A percentile compares a stretch with the other conserved stretches of the same genome.
phyloP scores from a whole-genome alignment of 352 stramenopile species.

The Pythium oligandrum region DNA sequence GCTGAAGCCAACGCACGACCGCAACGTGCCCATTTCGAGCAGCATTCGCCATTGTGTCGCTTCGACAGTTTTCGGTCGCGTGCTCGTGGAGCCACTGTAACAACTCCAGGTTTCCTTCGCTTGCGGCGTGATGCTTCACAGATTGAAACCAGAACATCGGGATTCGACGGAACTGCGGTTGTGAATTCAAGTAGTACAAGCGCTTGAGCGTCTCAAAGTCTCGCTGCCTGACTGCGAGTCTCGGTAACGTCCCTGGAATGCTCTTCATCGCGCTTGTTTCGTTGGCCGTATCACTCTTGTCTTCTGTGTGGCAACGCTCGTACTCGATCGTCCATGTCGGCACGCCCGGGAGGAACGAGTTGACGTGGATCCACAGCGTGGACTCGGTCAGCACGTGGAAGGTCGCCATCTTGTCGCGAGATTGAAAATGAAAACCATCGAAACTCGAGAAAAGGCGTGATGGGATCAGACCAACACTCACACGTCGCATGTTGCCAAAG shows the following conservation, averaged over 20 bases:
- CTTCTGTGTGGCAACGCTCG: slow-evolving; percentile 4
- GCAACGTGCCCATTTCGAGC: slow-evolving; percentile 8
- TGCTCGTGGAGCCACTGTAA: slow-evolving; percentile 14
- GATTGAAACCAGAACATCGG: slow-evolving; percentile 9
- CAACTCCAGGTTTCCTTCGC: slow-evolving; percentile 10
- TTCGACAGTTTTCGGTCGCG: not conserved
- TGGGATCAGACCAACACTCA: too few species aligned
- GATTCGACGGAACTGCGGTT: slow-evolving; percentile 8
- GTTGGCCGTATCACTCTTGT: not conserved
- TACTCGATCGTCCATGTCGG: slow-evolving; percentile 11
- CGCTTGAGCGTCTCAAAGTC: slow-evolving; percentile 8
- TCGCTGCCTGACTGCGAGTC: slow-evolving; percentile 9
- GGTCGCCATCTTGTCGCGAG: too few species aligned
- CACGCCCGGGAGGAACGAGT: slow-evolving; percentile 9
- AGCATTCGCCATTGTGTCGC: slow-evolving; percentile 2
- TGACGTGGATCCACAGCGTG: slow-evolving; percentile 4
- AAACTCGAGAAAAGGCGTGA: too few species aligned
- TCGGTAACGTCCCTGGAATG: slow-evolving; percentile 9
- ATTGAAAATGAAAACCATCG: too few species aligned
- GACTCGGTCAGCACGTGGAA: slow-evolving; percentile 5
- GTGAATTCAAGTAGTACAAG: slow-evolving; percentile 10
- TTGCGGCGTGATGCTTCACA: slow-evolving; percentile 9
- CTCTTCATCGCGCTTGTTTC: not conserved
- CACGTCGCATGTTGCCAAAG: too few species aligned
- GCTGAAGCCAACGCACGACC: slow-evolving; percentile 16